Percentiles rank a stretch among this genome's conserved stretches.
Conservation (phyloP, 1,139 yeast species). For the Protomyces gravidus region DNA sequence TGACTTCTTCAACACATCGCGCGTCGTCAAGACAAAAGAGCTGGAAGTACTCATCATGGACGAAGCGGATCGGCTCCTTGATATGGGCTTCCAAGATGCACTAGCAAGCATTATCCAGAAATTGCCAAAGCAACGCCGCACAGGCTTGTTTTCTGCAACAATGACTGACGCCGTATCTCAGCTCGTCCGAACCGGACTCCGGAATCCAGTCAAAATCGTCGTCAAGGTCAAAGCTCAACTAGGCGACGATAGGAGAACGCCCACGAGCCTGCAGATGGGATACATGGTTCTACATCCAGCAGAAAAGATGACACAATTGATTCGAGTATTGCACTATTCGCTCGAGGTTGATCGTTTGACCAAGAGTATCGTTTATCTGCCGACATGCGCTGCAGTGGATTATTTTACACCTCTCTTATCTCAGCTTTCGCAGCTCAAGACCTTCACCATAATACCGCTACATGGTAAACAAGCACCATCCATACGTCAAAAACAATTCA, state of each 20-base stretch:
- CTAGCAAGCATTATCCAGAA: slow-evolving; percentile 60
- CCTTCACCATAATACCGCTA: slow-evolving; percentile 54
- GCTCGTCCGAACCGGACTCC: slow-evolving; percentile 55
- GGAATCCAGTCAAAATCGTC: slow-evolving; percentile 80
- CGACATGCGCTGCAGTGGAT: slow-evolving; percentile 82
- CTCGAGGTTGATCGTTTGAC: slow-evolving; percentile 55
- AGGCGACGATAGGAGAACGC: slow-evolving; percentile 41
- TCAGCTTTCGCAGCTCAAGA: slow-evolving; percentile 31
- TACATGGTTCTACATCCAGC: slow-evolving; percentile 61
- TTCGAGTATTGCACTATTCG: slow-evolving; percentile 44
- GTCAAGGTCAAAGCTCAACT: slow-evolving; percentile 47
- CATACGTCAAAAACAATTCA: slow-evolving; percentile 67
- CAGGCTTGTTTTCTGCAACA: slow-evolving; percentile 91
- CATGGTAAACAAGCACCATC: slow-evolving; percentile 81
- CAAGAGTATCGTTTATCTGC: slow-evolving; percentile 80
- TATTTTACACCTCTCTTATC: slow-evolving; percentile 60
- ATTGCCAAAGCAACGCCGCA: slow-evolving; percentile 84
- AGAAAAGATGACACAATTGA: slow-evolving; percentile 54
- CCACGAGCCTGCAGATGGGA: slow-evolving; percentile 60
- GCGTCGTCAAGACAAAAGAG: slow-evolving; percentile 44
- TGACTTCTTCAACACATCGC: slow-evolving; percentile 58
- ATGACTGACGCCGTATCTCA: slow-evolving; percentile 63
- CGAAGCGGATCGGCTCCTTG: slow-evolving; percentile 88
- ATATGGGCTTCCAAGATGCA: slow-evolving; percentile 68
- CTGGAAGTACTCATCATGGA: slow-evolving; percentile 77